A percentile compares a stretch with the other conserved stretches of the same genome.
phyloP scores from a whole-genome alignment of 345 rosid species.

The Hibiscus mutabilis region DNA sequence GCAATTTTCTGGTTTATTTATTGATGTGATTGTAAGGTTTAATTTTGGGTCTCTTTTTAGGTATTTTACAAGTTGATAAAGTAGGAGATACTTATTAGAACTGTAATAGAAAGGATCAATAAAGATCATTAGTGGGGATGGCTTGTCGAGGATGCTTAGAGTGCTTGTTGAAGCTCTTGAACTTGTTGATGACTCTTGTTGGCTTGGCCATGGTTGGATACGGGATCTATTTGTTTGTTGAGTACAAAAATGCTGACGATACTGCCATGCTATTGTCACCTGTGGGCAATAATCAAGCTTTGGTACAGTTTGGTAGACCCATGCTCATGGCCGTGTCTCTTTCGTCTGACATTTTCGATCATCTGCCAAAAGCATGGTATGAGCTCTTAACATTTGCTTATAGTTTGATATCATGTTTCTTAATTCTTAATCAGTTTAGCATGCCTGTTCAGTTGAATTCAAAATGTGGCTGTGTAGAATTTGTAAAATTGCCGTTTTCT shows the following conservation, averaged over 20 bases:
- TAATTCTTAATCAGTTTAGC: not conserved
- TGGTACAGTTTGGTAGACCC: slow-evolving; percentile 69
- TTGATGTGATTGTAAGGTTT: not conserved
- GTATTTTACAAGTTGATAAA: slow-evolving; percentile 26
- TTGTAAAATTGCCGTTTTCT: not conserved
- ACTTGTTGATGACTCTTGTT: slow-evolving; percentile 63
- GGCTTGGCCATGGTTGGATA: slow-evolving; percentile 93
- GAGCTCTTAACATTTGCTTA: slow-evolving; percentile 5
- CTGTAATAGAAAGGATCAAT: slow-evolving; percentile 7
- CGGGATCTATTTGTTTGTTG: slow-evolving; percentile 91
- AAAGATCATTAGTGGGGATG: slow-evolving; percentile 30
- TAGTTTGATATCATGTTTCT: slow-evolving; percentile 2
- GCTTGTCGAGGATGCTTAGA: slow-evolving; percentile 78
- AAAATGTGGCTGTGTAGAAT: not conserved
- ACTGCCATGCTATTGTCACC: slow-evolving; percentile 23
- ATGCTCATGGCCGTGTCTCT: slow-evolving; percentile 72
- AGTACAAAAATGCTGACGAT: slow-evolving; percentile 45
- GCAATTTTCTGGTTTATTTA: not conserved
- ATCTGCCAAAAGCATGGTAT: slow-evolving; percentile 91
- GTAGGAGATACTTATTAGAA: slow-evolving; percentile 13
- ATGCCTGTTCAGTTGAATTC: not conserved
- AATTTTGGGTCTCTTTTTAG: slow-evolving; percentile 19
- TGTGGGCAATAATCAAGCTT: slow-evolving; percentile 20
- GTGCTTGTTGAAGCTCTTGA: slow-evolving; percentile 76
- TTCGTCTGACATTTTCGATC: slow-evolving; percentile 42